A percentile compares a stretch with the other conserved stretches of the same genome.
phyloP scores from a whole-genome alignment of 768 basidiomycete species.

The Udeniomyces megalosporus region DNA sequence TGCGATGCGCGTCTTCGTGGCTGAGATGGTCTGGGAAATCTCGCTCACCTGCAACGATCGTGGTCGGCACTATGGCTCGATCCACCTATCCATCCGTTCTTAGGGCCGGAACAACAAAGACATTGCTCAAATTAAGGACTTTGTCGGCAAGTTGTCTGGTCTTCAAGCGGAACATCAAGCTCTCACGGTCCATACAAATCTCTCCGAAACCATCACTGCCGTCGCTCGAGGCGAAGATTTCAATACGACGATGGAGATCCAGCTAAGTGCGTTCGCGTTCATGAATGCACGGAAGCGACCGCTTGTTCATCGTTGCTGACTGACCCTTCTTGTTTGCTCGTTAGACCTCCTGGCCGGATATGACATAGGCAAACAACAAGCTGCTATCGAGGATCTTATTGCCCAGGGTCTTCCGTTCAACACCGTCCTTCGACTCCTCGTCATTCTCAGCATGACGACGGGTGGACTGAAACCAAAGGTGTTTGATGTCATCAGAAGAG shows the following conservation, averaged over 20 bases:
- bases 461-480: slow-evolving; percentile 76
- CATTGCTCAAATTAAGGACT: slow-evolving; percentile 76
- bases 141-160: slow-evolving; percentile 87
- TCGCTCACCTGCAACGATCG: too few species aligned
- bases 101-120: slow-evolving; percentile 76
- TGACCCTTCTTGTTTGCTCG: background rate
- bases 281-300: background rate
- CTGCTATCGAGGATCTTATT: slow-evolving; percentile 79
- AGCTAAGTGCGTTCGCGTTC: slow-evolving; percentile 54
- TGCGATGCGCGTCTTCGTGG: too few species aligned
- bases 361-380: slow-evolving; percentile 59
- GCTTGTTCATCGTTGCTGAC: too few species aligned
- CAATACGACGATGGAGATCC: slow-evolving; percentile 81
- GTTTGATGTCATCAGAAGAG: slow-evolving; percentile 76
- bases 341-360: slow-evolving; percentile 88
- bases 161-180: slow-evolving; percentile 83
- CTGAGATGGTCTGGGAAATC: too few species aligned
- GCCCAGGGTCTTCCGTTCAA: slow-evolving; percentile 71
- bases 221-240: slow-evolving; percentile 73
- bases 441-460: slow-evolving; percentile 65
- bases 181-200: slow-evolving; percentile 70
- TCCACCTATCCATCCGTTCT: background rate
- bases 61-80: too few species aligned
- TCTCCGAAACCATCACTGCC: slow-evolving; percentile 81
- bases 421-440: slow-evolving; percentile 59